phyloP scores from a whole-genome alignment of 2,329 filamentous ascomycete species.

The Mycosphaerella sp. region DNA sequence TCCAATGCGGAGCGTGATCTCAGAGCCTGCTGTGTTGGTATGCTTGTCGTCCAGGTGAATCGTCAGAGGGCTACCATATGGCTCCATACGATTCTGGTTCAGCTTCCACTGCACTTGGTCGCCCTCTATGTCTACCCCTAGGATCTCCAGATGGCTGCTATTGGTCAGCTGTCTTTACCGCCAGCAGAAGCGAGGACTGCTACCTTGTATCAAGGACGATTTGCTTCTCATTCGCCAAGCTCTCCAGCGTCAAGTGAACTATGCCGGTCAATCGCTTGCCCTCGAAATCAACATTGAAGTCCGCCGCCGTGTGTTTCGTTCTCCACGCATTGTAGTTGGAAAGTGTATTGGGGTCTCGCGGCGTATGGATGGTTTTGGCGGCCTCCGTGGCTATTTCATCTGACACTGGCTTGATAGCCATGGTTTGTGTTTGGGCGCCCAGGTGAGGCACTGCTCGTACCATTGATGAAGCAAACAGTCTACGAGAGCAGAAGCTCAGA shows the following conservation, averaged over 20 bases:
- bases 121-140: conserved; percentile 63
- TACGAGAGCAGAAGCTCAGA: not conserved
- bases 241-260: conserved; percentile 70
- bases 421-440: conserved; percentile 12
- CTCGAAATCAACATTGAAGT: conserved; percentile 78
- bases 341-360: conserved; percentile 73
- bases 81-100: conserved; percentile 58
- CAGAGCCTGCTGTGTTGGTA: conserved; percentile 25
- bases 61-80: conserved; percentile 66
- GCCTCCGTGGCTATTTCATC: conserved; percentile 24
- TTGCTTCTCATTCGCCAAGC: conserved; percentile 64
- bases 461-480: conserved; percentile 9
- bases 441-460: conserved; percentile 7
- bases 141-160: conserved; percentile 62
- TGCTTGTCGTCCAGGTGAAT: conserved; percentile 48
- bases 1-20: conserved; percentile 26
- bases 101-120: conserved; percentile 61
- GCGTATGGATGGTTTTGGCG: conserved; percentile 31
- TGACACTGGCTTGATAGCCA: conserved; percentile 27
- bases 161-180: conserved; percentile 1
- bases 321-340: conserved; percentile 87
- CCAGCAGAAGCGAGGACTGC: not conserved
- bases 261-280: conserved; percentile 68
- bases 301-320: conserved; percentile 74
- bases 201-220: conserved; percentile 73